A percentile compares a stretch with the other conserved stretches of the same genome.
Evolutionary conservation across 1,284 basidiomycete species (phyloP).

Genomic region (Limonomyces culmigenus): DNA sequence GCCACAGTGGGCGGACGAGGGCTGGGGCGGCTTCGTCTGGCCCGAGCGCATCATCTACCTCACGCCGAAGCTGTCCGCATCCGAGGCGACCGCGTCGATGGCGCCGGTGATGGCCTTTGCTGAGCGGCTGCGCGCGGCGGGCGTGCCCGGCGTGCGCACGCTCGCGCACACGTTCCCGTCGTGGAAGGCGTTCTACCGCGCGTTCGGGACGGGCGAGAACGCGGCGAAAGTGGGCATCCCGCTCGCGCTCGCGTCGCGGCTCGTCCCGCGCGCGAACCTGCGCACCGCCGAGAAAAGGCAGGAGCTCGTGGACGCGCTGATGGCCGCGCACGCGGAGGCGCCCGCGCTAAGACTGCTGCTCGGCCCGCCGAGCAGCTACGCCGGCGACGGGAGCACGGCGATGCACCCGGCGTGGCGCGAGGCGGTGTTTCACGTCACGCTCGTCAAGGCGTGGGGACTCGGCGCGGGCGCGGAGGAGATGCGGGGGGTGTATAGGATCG

Average conservation of each 20-base stretch:
- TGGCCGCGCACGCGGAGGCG: conserved; percentile 12
- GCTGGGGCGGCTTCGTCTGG: conserved; percentile 9
- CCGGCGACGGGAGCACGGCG: conserved; percentile 9
- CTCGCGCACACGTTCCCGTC: conserved; percentile 18
- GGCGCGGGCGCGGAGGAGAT: conserved; percentile 11
- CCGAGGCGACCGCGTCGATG: conserved; percentile 20
- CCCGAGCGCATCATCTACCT: conserved; percentile 9
- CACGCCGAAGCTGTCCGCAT: conserved; percentile 11
- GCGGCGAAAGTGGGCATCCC: conserved; percentile 17
- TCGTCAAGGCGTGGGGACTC: conserved; percentile 10
- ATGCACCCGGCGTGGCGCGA: conserved; percentile 13
- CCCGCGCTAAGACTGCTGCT: conserved; percentile 11
- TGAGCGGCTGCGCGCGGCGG: conserved; percentile 11
- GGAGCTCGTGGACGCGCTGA: conserved; percentile 19
- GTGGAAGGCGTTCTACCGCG: conserved; percentile 21
- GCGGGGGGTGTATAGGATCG: conserved; percentile 7
- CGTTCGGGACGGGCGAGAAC: conserved; percentile 14
- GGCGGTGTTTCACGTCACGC: conserved; percentile 11
- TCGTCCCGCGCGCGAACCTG: conserved; percentile 22
- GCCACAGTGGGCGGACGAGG: conserved; percentile 8
- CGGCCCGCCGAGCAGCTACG: conserved; percentile 11
- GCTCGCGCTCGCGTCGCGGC: conserved; percentile 23
- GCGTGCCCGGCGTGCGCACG: conserved; percentile 12
- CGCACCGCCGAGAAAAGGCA: conserved; percentile 12
- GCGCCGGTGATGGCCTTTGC: conserved; percentile 22